Evolutionary conservation across 1,139 yeast species (phyloP).

Genomic region (Geotrichum carabidarum): DNA sequence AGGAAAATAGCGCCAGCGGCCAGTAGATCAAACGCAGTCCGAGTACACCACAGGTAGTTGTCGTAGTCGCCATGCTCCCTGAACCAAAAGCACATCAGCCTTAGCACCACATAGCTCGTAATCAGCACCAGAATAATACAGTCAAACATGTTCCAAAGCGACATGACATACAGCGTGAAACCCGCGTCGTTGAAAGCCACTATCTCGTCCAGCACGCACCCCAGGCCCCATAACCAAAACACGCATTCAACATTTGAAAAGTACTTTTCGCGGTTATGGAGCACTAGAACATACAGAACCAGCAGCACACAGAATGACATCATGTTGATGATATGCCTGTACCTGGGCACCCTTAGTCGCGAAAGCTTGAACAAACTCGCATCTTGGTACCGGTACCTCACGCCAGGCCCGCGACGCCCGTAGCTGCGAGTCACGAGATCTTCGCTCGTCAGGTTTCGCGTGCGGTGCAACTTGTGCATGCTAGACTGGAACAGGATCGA

Average conservation of each 20-base stretch:
- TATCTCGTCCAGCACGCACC: conserved; percentile 39
- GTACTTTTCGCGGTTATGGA: conserved; percentile 27
- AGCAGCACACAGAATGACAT: conserved; percentile 40
- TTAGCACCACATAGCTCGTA: conserved; percentile 29
- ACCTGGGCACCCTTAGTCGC: conserved; percentile 39
- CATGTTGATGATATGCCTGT: conserved; percentile 40
- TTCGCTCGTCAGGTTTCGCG: conserved; percentile 28
- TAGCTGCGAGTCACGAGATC: conserved; percentile 31
- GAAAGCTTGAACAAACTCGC: conserved; percentile 39
- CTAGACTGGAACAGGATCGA: conserved; percentile 41
- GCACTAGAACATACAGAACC: conserved; percentile 33
- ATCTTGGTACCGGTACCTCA: conserved; percentile 36
- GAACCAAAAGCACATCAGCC: conserved; percentile 24
- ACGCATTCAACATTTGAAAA: conserved; percentile 29
- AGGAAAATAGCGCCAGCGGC: conserved; percentile 53
- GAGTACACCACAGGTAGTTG: conserved; percentile 24
- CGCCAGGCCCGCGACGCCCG: conserved; percentile 40
- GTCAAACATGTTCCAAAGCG: conserved; percentile 41
- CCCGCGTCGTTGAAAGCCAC: conserved; percentile 39
- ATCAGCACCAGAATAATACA: conserved; percentile 34
- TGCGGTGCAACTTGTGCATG: conserved; percentile 39
- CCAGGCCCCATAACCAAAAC: conserved; percentile 38
- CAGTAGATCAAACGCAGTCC: conserved; percentile 40
- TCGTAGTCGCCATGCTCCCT: conserved; percentile 19
- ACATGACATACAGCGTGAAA: conserved; percentile 36